phyloP scores from a whole-genome alignment of 768 basidiomycete genomes.

The Chalciporus sphaerocephalus region DNA sequence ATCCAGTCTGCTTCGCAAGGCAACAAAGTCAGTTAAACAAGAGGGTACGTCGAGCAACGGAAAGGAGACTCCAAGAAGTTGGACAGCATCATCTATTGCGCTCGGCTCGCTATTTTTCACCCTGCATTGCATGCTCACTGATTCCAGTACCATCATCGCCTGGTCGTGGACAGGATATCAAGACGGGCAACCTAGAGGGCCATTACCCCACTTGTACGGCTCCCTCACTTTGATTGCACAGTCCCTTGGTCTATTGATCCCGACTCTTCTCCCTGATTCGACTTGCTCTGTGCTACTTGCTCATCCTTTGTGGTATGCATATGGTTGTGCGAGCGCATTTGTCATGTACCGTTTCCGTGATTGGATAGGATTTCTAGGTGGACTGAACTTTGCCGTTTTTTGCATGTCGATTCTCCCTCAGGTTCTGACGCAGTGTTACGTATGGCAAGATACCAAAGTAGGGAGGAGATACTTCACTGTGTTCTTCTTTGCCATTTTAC shows the following conservation, averaged over 20 bases:
- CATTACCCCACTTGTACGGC: conserved; percentile 68
- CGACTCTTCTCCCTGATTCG: conserved; percentile 29
- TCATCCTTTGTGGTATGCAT: conserved; percentile 50
- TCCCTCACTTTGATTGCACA: conserved; percentile 63
- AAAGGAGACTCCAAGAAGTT: conserved; percentile 21
- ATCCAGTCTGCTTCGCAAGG: conserved; percentile 9
- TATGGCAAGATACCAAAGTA: conserved; percentile 32
- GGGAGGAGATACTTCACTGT: conserved; percentile 52
- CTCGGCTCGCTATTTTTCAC: conserved; percentile 68
- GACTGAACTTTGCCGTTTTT: conserved; percentile 59
- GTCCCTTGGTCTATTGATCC: conserved; percentile 49
- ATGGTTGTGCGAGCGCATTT: conserved; percentile 50
- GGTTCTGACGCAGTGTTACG: conserved; percentile 46
- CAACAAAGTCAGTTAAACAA: background rate
- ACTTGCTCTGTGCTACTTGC: conserved; percentile 28
- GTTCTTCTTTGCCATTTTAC: conserved; percentile 56
- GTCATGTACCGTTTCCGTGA: conserved; percentile 56
- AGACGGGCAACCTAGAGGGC: conserved; percentile 55
- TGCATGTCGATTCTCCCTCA: conserved; percentile 59
- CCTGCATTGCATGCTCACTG: conserved; percentile 67
- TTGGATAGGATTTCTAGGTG: conserved; percentile 69
- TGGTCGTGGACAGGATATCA: conserved; percentile 92
- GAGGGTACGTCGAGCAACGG: conserved; percentile 1
- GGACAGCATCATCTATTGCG: conserved; percentile 46
- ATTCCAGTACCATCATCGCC: conserved; percentile 72